These are phyloP conservation scores for Orbilia brochopaga DNA, from an alignment of 2,329 filamentous ascomycete species.

Conservation along the genomic window DNA sequence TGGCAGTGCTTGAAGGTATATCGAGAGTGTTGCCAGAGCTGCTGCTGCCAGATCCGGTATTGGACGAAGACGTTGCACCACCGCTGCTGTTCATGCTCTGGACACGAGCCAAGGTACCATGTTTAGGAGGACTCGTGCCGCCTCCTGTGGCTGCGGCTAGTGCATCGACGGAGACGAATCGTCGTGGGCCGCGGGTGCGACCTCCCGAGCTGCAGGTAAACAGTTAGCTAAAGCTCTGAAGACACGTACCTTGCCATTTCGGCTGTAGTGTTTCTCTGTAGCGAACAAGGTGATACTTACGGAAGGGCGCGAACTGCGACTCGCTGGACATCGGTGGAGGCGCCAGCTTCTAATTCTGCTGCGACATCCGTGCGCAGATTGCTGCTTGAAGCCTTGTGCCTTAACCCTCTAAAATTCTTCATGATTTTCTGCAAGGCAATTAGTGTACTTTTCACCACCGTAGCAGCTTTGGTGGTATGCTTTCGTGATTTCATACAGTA, in stretches of 20 bases:
- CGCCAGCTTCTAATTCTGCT: background rate
- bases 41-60: background rate
- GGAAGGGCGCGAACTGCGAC: constrained; percentile 15
- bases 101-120: background rate
- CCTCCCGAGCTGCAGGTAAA: constrained; percentile 21
- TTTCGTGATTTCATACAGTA: too few relatives aligned
- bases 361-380: background rate
- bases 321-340: background rate
- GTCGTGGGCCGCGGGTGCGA: constrained; percentile 15
- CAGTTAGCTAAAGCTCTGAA: background rate
- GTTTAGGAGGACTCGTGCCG: background rate
- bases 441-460: background rate
- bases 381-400: background rate
- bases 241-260: too few relatives aligned
- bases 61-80: background rate
- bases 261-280: too few relatives aligned
- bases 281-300: too few relatives aligned
- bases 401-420: background rate
- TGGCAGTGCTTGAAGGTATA: background rate
- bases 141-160: background rate
- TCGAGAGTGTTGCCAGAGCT: background rate
- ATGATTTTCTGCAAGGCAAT: background rate
- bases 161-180: constrained; percentile 16
- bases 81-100: background rate
- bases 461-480: too few relatives aligned